Evolutionary conservation across 495 filamentous ascomycete species (phyloP).

Genomic region (Corynascus novoguineensis): DNA sequence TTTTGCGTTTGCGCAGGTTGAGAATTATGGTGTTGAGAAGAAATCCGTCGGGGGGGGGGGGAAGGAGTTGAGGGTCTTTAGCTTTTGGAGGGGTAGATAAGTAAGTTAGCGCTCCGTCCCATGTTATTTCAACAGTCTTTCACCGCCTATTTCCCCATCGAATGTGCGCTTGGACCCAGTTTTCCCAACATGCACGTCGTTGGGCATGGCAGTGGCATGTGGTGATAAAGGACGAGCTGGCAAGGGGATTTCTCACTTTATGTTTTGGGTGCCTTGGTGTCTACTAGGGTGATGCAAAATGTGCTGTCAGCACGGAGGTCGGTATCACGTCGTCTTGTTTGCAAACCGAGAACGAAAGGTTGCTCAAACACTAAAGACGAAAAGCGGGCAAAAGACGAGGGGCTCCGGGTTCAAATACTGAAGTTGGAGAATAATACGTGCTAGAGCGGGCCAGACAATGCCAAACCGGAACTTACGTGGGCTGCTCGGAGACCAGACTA

Average conservation of each 20-base stretch:
- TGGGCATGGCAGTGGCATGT: not conserved
- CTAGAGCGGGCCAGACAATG: slow-evolving; percentile 16
- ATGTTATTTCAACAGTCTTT: slow-evolving; percentile 20
- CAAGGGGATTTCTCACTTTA: too few species aligned
- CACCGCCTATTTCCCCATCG: slow-evolving; percentile 20
- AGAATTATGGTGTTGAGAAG: slow-evolving; percentile 16
- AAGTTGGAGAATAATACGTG: slow-evolving; percentile 18
- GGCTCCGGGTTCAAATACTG: slow-evolving; percentile 19
- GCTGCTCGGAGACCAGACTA: not conserved
- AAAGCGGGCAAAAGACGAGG: not conserved
- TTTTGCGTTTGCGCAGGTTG: slow-evolving; percentile 23
- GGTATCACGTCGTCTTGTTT: not conserved
- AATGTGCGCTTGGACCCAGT: slow-evolving; percentile 16
- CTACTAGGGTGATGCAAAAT: not conserved
- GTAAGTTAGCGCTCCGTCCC: slow-evolving; percentile 22
- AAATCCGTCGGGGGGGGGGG: slow-evolving; percentile 5
- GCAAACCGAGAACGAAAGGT: not conserved
- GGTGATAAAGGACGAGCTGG: not conserved
- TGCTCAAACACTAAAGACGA: not conserved
- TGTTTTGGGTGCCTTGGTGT: not conserved
- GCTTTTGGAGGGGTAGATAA: slow-evolving; percentile 23
- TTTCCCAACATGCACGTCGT: slow-evolving; percentile 13
- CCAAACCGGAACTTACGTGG: slow-evolving; percentile 1
- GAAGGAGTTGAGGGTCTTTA: slow-evolving; percentile 14
- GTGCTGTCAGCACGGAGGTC: not conserved